phyloP scores from a whole-genome alignment of 108 stramenopile species.

The Chaetoceros tenuissimus region DNA sequence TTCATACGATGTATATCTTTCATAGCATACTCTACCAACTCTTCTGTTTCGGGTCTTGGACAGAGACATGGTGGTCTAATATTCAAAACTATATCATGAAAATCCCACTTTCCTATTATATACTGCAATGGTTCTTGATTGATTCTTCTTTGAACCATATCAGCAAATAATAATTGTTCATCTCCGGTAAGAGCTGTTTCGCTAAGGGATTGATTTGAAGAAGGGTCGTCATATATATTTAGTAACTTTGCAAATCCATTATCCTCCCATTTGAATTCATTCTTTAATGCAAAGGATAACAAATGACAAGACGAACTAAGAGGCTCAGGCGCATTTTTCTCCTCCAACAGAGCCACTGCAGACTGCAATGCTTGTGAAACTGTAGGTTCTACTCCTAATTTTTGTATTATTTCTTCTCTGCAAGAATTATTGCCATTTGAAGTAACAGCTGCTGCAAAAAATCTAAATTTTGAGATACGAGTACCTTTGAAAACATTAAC shows the following conservation, averaged over 20 bases:
- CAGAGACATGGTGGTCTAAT: slow-evolving; percentile 77
- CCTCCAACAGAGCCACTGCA: slow-evolving; percentile 12
- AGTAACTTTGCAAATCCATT: slow-evolving; percentile 27
- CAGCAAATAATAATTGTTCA: slow-evolving; percentile 22
- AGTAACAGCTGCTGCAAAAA: neutral
- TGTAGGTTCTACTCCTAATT: neutral
- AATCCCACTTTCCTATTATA: slow-evolving; percentile 92
- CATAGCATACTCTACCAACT: slow-evolving; percentile 69
- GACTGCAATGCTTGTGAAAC: neutral
- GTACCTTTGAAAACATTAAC: neutral
- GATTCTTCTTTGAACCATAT: slow-evolving; percentile 37
- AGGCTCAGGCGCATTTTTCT: slow-evolving; percentile 45
- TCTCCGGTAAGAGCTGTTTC: slow-evolving; percentile 26
- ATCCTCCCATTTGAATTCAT: slow-evolving; percentile 46
- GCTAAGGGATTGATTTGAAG: slow-evolving; percentile 12
- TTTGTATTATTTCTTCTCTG: neutral
- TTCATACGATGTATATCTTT: slow-evolving; percentile 18
- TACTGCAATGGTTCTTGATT: slow-evolving; percentile 87
- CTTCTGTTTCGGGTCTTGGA: slow-evolving; percentile 94
- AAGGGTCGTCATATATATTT: neutral
- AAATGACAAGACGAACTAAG: slow-evolving; percentile 52
- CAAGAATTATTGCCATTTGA: too few relatives aligned
- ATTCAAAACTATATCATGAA: slow-evolving; percentile 57
- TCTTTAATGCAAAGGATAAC: slow-evolving; percentile 35
- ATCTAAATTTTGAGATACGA: neutral